Evolutionary conservation across 2,329 filamentous ascomycete genomes (phyloP).

Genomic region (Colletotrichum cereale): DNA sequence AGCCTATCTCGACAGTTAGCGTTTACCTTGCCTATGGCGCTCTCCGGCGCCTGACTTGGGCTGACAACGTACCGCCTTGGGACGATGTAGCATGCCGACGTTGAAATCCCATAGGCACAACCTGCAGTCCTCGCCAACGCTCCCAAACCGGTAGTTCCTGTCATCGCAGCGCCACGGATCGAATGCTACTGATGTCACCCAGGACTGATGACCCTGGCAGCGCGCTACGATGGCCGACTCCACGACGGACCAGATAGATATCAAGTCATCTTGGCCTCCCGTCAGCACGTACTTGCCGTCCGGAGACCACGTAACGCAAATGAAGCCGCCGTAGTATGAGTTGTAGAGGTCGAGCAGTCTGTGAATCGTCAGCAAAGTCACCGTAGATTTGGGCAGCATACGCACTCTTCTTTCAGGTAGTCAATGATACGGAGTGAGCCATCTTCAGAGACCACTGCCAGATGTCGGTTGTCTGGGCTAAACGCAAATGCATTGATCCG

Average conservation of each 20-base stretch:
- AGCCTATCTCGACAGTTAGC: constrained; percentile 51
- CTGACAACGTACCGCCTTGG: constrained; percentile 77
- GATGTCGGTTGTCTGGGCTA: constrained; percentile 86
- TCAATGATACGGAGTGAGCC: constrained; percentile 91
- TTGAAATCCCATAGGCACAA: constrained; percentile 97
- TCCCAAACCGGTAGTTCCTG: constrained; percentile 94
- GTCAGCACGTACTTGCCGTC: constrained; percentile 97
- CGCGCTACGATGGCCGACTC: constrained; percentile 89
- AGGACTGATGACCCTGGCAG: constrained; percentile 95
- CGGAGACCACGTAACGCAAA: constrained; percentile 96
- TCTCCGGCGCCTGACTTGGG: not conserved
- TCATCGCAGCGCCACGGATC: constrained; percentile 98
- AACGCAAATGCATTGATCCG: constrained; percentile 93
- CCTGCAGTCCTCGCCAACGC: constrained; percentile 92
- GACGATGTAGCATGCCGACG: constrained; percentile 93
- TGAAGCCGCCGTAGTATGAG: constrained; percentile 93
- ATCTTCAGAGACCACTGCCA: constrained; percentile 93
- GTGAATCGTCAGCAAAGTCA: constrained; percentile 23
- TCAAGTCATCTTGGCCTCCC: constrained; percentile 93
- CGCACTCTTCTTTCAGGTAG: constrained; percentile 89
- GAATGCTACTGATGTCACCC: constrained; percentile 93
- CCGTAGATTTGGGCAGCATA: constrained; percentile 26
- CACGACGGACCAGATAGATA: constrained; percentile 93
- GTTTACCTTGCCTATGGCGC: constrained; percentile 18
- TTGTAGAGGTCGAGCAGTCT: constrained; percentile 89